Evolutionary conservation across 805 yeast species (phyloP).

Genomic region (Wickerhamia fluorescens): DNA sequence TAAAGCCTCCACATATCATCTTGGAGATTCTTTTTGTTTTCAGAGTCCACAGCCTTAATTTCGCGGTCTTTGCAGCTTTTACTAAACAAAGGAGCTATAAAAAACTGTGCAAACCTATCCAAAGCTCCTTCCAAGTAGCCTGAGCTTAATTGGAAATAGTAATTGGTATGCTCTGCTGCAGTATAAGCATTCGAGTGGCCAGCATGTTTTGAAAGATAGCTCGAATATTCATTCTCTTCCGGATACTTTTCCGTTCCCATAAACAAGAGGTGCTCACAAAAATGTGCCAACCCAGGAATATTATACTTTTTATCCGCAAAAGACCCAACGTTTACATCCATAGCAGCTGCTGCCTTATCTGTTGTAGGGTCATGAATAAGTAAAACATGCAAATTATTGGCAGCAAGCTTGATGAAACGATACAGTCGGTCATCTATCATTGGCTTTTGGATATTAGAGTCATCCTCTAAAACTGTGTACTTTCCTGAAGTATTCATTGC

Average conservation of each 20-base stretch:
- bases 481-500: not conserved
- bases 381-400: slow-evolving; percentile 53
- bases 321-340: slow-evolving; percentile 75
- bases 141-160: slow-evolving; percentile 77
- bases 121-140: slow-evolving; percentile 78
- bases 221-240: slow-evolving; percentile 63
- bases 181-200: slow-evolving; percentile 93
- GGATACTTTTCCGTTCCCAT: slow-evolving; percentile 80
- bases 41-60: slow-evolving; percentile 91
- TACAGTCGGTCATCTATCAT: slow-evolving; percentile 70
- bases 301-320: slow-evolving; percentile 55
- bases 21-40: slow-evolving; percentile 89
- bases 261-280: slow-evolving; percentile 56
- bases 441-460: slow-evolving; percentile 35
- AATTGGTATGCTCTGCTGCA: slow-evolving; percentile 81
- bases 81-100: slow-evolving; percentile 74
- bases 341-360: slow-evolving; percentile 71
- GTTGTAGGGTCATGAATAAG: slow-evolving; percentile 62
- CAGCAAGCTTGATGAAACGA: slow-evolving; percentile 47
- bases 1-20: slow-evolving; percentile 83
- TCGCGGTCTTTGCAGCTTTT: slow-evolving; percentile 80
- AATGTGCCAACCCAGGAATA: slow-evolving; percentile 74
- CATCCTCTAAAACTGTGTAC: slow-evolving; percentile 20
- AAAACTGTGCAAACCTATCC: slow-evolving; percentile 90
- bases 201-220: slow-evolving; percentile 73